Base-by-base conservation (phyloP, 2,329 filamentous ascomycete species). In the Orbilia quercus region DNA sequence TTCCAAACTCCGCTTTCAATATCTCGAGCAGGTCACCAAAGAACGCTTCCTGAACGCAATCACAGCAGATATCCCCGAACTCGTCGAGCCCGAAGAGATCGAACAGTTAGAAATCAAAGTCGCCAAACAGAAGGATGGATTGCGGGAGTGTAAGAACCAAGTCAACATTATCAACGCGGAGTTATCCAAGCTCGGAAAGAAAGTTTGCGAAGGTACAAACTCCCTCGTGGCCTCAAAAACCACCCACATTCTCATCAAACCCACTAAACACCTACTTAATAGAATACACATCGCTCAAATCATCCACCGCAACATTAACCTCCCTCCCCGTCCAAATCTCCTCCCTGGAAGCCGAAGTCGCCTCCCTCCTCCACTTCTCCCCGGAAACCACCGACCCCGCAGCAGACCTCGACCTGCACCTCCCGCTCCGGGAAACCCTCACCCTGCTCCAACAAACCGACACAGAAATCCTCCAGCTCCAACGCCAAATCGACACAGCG, bases 1-100 rank as follows among this genome's bases (percentile, higher is more conserved):
- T 81, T 90, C 92, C 44, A 98, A 99, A 82, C 85, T 98, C 40
- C 91, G 94, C 77, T 98, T 98, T 84, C 96, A 91, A 76, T 98
- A 98, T 82, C 90, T 97, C 77, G 95, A 99, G 82, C 95, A 98
- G 83, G 92, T 98, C 75, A 98, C 94, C 47, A 99, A 98, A 82
- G 95, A 99, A 81, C 96, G 96, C 79, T 98, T 97, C 81, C 89
- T 99, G 62, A 91, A 92, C 76, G 89, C 91, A 75, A 96, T 98
- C 77, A 92, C 96, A 14, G 92, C 91, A 75, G 91, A 96, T 75
- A 92, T 93, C 53, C 95, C 94, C 0, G 85, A 93, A 14, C 90
- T 98, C 48, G 91, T 96, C 67, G 89, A 89, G 42, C 87, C 89
- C 45, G 86, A 89, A 77, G 93, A 98, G 79, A 98, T 97, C 79